A percentile compares a stretch with the other conserved stretches of the same genome.
phyloP scores from a whole-genome alignment of 2,329 filamentous ascomycete species.

The Aspergillus unguis region DNA sequence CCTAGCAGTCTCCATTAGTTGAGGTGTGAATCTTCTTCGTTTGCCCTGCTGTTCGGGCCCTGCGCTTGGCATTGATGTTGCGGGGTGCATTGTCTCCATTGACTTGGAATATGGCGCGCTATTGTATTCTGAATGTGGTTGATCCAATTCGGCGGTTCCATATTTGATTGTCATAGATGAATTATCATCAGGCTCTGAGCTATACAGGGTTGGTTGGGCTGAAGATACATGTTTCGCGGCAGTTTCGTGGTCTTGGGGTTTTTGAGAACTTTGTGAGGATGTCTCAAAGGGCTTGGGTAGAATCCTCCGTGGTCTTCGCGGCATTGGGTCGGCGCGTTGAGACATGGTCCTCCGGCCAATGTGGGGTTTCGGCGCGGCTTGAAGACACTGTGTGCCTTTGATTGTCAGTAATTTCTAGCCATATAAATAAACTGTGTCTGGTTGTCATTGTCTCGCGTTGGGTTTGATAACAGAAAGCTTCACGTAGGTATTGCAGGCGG shows the following conservation, averaged over 20 bases:
- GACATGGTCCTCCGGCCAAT: constrained; percentile 2
- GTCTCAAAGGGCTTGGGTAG: constrained; percentile 46
- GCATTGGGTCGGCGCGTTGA: not conserved
- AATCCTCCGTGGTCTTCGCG: constrained; percentile 27
- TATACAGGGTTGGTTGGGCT: not conserved
- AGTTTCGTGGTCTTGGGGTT: constrained; percentile 9
- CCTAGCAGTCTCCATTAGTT: constrained; percentile 32
- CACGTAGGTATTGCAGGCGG: no score
- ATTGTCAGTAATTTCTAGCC: no score
- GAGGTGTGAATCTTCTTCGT: constrained; percentile 30
- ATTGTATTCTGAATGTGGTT: no score
- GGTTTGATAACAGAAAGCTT: not conserved
- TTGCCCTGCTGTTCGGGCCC: not conserved
- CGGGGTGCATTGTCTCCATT: not conserved
- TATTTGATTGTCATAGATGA: not conserved
- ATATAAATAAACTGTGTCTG: no score
- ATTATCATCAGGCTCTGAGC: not conserved
- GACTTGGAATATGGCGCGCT: not conserved
- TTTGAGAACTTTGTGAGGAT: constrained; percentile 38
- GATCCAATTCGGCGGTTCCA: no score
- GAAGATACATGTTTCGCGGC: not conserved
- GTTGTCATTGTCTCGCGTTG: no score
- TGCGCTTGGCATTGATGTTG: not conserved
- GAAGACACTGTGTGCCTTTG: not conserved
- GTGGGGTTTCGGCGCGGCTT: not conserved